These are phyloP conservation scores for Novakomyces olei DNA, from an alignment of 805 yeast genomes.

Conservation along the genomic window DNA sequence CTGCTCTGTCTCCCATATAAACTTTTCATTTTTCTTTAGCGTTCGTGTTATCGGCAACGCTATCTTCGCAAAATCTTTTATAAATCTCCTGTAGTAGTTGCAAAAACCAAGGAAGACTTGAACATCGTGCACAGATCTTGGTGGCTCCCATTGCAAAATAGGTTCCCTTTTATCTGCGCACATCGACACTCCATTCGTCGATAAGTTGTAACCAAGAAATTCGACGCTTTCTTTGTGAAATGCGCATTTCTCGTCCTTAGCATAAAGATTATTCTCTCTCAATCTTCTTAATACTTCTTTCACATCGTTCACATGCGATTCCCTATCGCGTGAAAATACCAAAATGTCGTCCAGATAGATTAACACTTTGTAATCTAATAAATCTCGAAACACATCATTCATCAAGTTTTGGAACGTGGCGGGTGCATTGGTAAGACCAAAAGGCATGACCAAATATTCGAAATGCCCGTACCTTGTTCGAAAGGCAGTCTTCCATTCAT, in stretches of 20 bases:
- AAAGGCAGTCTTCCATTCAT: constrained; percentile 14
- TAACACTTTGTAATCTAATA: constrained; percentile 5
- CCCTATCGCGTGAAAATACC: too few relatives aligned
- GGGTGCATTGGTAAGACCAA: constrained; percentile 14
- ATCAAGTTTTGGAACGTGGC: constrained; percentile 11
- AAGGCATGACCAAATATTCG: constrained; percentile 13
- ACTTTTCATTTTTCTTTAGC: not conserved
- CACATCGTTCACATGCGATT: not conserved
- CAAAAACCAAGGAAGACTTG: not conserved
- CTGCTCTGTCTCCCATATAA: not conserved
- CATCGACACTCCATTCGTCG: constrained; percentile 5
- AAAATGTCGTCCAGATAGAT: constrained; percentile 12
- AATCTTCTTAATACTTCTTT: too few relatives aligned
- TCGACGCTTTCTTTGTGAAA: too few relatives aligned
- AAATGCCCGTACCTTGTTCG: constrained; percentile 9
- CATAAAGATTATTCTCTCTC: too few relatives aligned
- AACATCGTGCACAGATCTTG: not conserved
- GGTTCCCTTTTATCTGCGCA: not conserved
- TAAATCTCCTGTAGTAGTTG: not conserved
- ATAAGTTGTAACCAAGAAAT: constrained; percentile 5
- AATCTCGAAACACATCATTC: constrained; percentile 5
- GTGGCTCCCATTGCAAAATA: not conserved
- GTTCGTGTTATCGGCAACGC: not conserved
- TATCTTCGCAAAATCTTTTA: not conserved
- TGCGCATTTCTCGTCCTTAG: too few relatives aligned